Conservation (phyloP, 345 rosid genomes). For the Brassica incana region DNA sequence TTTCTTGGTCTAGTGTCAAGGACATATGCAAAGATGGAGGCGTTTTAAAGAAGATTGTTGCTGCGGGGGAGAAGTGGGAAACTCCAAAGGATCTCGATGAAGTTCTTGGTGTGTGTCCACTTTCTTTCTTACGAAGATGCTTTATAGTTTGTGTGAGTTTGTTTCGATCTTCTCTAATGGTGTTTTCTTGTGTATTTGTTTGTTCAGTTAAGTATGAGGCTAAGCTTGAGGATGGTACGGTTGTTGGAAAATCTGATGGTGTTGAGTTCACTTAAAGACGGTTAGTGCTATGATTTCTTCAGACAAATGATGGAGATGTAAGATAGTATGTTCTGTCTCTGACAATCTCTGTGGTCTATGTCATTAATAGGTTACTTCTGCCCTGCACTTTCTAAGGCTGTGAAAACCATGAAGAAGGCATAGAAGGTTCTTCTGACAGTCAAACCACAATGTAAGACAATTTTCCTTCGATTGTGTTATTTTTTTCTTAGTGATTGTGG, state of each 20-base stretch:
- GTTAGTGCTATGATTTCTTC: conserved; percentile 40
- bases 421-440: conserved; percentile 77
- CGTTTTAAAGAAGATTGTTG: conserved; percentile 65
- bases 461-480: neutral
- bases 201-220: conserved; percentile 76
- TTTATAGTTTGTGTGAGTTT: neutral
- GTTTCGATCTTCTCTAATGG: neutral
- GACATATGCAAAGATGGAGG: conserved; percentile 93
- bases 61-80: conserved; percentile 76
- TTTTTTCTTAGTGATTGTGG: neutral
- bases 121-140: too few species aligned
- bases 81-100: conserved; percentile 80
- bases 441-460: conserved; percentile 45
- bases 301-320: neutral
- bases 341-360: neutral
- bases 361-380: conserved; percentile 66
- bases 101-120: conserved; percentile 56
- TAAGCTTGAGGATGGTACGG: conserved; percentile 70
- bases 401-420: conserved; percentile 89
- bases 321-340: neutral
- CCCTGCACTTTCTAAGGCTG: conserved; percentile 75
- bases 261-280: conserved; percentile 72
- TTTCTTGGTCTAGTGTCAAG: conserved; percentile 77
- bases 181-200: neutral
- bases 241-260: conserved; percentile 67